Base-by-base conservation (phyloP, 306 rosid species). In the Gynostemma pentaphyllum region DNA sequence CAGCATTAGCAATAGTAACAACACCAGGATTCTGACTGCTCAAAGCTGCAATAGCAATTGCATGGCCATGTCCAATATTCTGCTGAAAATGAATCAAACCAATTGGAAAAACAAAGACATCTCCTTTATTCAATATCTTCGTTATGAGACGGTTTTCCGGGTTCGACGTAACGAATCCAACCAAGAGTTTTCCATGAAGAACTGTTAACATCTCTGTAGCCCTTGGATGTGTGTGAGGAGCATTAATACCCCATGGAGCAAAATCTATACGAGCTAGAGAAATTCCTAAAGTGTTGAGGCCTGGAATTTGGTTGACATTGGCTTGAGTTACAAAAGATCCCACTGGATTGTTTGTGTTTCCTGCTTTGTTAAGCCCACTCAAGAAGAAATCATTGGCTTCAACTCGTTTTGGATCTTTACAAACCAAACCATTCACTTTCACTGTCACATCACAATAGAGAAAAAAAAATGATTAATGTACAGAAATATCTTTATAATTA, bases 271-370 rank as follows among this genome's bases (percentile, higher is more conserved):
- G 67, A 2, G 69, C 55, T n/a, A n/a, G 4, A 74, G 74, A 74
- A 21, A 74, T 69, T 14, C 62, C 74, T 8, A 74, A 67, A 19
- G 78, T 74, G 67, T 74, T 74, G 27, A 74, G 74, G 16, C 78
- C 78, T 1, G 74, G 67, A 24, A 74, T 49, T 64, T 74, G 74
- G 14, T 22, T 32, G 1, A 46, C 74, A 2, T 73, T 62, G 9
- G 63, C 74, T 24, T 66, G 74, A 45, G 74, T 74, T 9, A 74
- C 70, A 14, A 47, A 19, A 15, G 61, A 74, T 15, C 70, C 78
- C 8, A 44, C 9, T 5, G 64, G 45, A 26, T 68, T 74, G 4
- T 69, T 68, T 36, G 75, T 66, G 18, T 75, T 69, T 22, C 71
- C 71, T 3, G 74, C 21, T 47, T 45, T 5, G 50, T 75, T 42